A percentile compares a stretch with the other conserved stretches of the same genome.
Evolutionary conservation across 2,329 filamentous ascomycete genomes (phyloP).

Genomic region (Stagonosporopsis cucurbitacearum): DNA sequence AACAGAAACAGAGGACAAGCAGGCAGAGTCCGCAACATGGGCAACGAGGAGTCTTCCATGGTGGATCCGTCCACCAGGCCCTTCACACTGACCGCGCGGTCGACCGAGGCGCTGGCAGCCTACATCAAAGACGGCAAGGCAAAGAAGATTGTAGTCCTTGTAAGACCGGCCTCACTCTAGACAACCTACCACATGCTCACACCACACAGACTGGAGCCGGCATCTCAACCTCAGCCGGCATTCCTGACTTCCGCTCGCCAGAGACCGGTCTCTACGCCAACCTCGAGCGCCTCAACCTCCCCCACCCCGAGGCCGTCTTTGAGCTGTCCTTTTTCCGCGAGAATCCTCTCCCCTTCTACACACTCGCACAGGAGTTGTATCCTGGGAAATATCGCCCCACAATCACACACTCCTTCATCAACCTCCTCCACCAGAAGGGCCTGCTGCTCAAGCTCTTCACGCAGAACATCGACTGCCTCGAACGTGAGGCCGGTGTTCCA

Average conservation of each 20-base stretch:
- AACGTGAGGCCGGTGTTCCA: constrained; percentile 84
- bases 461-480: constrained; percentile 96
- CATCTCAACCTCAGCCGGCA: constrained; percentile 75
- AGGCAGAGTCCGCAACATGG: constrained; percentile 68
- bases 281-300: constrained; percentile 82
- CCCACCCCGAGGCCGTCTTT: constrained; percentile 91
- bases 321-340: constrained; percentile 87
- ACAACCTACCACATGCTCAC: constrained; percentile 7
- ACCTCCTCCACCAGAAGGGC: constrained; percentile 78
- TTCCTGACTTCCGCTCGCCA: constrained; percentile 94
- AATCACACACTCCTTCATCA: constrained; percentile 86
- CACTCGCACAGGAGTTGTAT: constrained; percentile 88
- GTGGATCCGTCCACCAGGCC: constrained; percentile 71
- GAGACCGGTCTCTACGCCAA: constrained; percentile 95
- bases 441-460: constrained; percentile 88
- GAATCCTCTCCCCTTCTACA: constrained; percentile 89
- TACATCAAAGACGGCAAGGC: constrained; percentile 75
- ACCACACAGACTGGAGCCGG: constrained; percentile 75
- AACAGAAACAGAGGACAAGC: constrained; percentile 32
- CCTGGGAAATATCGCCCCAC: constrained; percentile 90
- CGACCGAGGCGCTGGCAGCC: constrained; percentile 76
- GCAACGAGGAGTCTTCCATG: constrained; percentile 79
- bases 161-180: constrained; percentile 36
- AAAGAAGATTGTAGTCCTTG: constrained; percentile 80
- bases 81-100: constrained; percentile 70